Percentiles rank a stretch among this genome's conserved stretches.
These are phyloP conservation scores for Colletotrichum graminicola DNA, from an alignment of 2,329 filamentous ascomycete genomes.

Conservation along the genomic window DNA sequence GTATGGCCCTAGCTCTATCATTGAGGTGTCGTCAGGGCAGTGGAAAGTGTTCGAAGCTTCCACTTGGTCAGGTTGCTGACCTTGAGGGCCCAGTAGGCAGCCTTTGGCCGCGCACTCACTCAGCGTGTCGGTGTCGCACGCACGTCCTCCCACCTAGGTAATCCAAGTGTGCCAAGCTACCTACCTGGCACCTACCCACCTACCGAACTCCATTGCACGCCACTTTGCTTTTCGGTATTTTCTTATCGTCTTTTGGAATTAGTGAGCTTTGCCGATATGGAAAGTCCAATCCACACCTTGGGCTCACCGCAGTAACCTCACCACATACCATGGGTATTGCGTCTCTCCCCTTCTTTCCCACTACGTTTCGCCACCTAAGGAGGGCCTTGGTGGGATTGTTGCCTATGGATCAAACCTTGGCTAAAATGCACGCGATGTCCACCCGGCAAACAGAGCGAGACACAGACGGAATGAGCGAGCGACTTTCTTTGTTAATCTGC, in stretches of 20 bases:
- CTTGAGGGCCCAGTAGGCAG: slow-evolving; percentile 37
- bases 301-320: slow-evolving; percentile 22
- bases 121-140: slow-evolving; percentile 23
- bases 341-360: background rate
- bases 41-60: slow-evolving; percentile 43
- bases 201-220: background rate
- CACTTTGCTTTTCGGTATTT: slow-evolving; percentile 28
- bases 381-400: background rate
- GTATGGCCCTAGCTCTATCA: slow-evolving; percentile 41
- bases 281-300: slow-evolving; percentile 18
- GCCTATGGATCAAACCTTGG: background rate
- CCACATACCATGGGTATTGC: background rate
- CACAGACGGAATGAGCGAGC: slow-evolving; percentile 24
- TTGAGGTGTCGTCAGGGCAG: slow-evolving; percentile 39
- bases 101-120: slow-evolving; percentile 38
- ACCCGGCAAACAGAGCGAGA: slow-evolving; percentile 15
- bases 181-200: background rate
- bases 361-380: background rate
- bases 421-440: background rate
- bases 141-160: slow-evolving; percentile 21
- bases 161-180: background rate
- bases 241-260: slow-evolving; percentile 36
- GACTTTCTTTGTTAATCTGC: slow-evolving; percentile 33
- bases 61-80: slow-evolving; percentile 41
- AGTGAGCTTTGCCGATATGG: slow-evolving; percentile 38